These are phyloP conservation scores for Senna tora DNA, from an alignment of 306 rosid genomes.

Conservation along the genomic window DNA sequence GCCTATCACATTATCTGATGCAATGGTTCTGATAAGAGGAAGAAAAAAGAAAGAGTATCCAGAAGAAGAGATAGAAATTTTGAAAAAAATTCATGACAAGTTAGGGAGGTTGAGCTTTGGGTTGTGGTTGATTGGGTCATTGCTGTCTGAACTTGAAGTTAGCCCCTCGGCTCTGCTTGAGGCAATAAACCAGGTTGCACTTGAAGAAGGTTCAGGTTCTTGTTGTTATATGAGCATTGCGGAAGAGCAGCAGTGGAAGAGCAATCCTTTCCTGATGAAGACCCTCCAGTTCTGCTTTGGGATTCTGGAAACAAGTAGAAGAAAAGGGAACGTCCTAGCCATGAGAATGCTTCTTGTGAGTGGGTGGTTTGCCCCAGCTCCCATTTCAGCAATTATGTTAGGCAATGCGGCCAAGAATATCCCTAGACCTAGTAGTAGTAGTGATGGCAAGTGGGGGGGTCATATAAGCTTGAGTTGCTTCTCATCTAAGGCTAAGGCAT, in stretches of 20 bases:
- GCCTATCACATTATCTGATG: constrained; percentile 63
- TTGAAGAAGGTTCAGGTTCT: constrained; percentile 55
- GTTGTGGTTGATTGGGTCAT: constrained; percentile 69
- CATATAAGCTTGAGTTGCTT: constrained; percentile 51
- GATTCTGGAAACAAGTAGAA: constrained; percentile 55
- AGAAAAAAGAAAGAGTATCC: constrained; percentile 72
- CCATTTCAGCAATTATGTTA: constrained; percentile 60
- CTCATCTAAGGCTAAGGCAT: constrained; percentile 51
- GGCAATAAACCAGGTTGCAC: constrained; percentile 60
- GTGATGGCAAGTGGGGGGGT: constrained; percentile 40
- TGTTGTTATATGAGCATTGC: constrained; percentile 52
- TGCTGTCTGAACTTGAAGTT: constrained; percentile 70
- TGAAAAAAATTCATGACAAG: constrained; percentile 65
- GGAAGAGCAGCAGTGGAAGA: constrained; percentile 75
- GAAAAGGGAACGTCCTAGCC: constrained; percentile 56
- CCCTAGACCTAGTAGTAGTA: no score
- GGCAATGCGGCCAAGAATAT: constrained; percentile 61
- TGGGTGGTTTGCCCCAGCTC: constrained; percentile 79
- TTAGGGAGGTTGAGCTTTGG: constrained; percentile 77
- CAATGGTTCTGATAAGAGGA: constrained; percentile 77
- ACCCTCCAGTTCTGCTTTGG: constrained; percentile 59
- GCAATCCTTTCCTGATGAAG: constrained; percentile 77
- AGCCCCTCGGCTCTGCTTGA: constrained; percentile 68
- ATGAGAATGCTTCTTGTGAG: constrained; percentile 74
- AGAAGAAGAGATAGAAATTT: constrained; percentile 55